Percentiles rank a stretch among this genome's conserved stretches.
Evolutionary conservation across 768 basidiomycete genomes (phyloP).

Genomic region (Lactarius evosmus): DNA sequence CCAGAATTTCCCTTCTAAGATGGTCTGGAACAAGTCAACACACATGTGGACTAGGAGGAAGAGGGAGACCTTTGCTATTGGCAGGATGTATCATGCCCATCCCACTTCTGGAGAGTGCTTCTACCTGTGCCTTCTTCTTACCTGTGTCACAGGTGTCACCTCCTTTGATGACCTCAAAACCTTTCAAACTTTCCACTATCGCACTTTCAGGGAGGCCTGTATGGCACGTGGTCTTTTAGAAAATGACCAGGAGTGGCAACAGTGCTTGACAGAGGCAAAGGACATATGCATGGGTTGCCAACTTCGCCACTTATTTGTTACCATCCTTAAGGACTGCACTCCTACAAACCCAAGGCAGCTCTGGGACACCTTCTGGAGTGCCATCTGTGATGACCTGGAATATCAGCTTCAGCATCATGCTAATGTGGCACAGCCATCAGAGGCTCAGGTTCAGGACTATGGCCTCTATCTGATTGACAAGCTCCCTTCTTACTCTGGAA

Average conservation of each 20-base stretch:
- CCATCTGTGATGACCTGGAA: conserved; percentile 44
- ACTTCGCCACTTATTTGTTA: conserved; percentile 41
- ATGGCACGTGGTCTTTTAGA: conserved; percentile 41
- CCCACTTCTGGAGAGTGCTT: conserved; percentile 41
- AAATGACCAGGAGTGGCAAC: conserved; percentile 42
- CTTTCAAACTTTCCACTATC: conserved; percentile 30
- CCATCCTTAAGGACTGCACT: conserved; percentile 36
- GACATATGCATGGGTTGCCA: conserved; percentile 38
- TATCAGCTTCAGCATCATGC: conserved; percentile 26
- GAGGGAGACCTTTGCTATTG: conserved; percentile 36
- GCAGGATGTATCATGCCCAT: conserved; percentile 40
- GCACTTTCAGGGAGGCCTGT: conserved; percentile 43
- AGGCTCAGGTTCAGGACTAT: conserved; percentile 40
- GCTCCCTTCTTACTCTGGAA: conserved; percentile 30
- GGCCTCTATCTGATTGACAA: conserved; percentile 41
- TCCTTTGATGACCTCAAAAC: conserved; percentile 31
- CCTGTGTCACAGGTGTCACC: conserved; percentile 39
- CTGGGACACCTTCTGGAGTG: conserved; percentile 38
- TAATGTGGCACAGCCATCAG: conserved; percentile 27
- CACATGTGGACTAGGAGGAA: conserved; percentile 35
- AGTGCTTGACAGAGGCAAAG: conserved; percentile 43
- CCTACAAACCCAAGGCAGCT: conserved; percentile 37
- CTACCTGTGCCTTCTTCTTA: conserved; percentile 42
- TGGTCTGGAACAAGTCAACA: conserved; percentile 30
- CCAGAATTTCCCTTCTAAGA: conserved; percentile 29